A percentile compares a stretch with the other conserved stretches of the same genome.
phyloP scores from a whole-genome alignment of 345 rosid genomes.

The Moricandia arvensis region DNA sequence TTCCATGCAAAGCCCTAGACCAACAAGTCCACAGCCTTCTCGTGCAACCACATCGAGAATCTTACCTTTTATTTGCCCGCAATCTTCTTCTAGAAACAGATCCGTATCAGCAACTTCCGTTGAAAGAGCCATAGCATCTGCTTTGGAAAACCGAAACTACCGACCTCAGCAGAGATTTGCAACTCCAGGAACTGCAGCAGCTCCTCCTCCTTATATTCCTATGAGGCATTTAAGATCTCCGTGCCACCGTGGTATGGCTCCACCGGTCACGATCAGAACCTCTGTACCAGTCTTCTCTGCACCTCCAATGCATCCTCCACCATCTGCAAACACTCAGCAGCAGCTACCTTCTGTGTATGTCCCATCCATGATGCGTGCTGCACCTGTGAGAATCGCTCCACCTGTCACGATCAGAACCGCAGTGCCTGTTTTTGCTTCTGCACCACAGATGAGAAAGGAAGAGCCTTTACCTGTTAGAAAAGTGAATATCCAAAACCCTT shows the following conservation, averaged over 20 bases:
- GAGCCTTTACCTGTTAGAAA: conserved; percentile 35
- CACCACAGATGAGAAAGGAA: conserved; percentile 43
- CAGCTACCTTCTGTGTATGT: conserved; percentile 42
- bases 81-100: conserved; percentile 59
- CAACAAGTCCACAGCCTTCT: conserved; percentile 79
- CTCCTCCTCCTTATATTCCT: conserved; percentile 73
- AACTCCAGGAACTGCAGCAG: conserved; percentile 71
- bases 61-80: conserved; percentile 82
- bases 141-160: conserved; percentile 45
- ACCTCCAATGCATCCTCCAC: conserved; percentile 57
- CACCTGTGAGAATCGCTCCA: conserved; percentile 52
- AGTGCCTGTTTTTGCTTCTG: conserved; percentile 62
- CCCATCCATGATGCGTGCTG: conserved; percentile 41
- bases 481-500: conserved; percentile 39
- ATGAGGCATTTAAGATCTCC: conserved; percentile 56
- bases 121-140: conserved; percentile 18
- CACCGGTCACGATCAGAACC: conserved; percentile 80
- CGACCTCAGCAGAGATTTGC: conserved; percentile 57
- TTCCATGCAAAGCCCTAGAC: conserved; percentile 62
- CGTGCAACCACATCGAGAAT: conserved; percentile 78
- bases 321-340: conserved; percentile 45
- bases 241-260: conserved; percentile 68
- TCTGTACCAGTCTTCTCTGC: conserved; percentile 84
- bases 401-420: conserved; percentile 80
- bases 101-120: conserved; percentile 21